These are phyloP conservation scores for Scheffersomyces titani DNA, from an alignment of 1,139 yeast species.

Conservation along the genomic window DNA sequence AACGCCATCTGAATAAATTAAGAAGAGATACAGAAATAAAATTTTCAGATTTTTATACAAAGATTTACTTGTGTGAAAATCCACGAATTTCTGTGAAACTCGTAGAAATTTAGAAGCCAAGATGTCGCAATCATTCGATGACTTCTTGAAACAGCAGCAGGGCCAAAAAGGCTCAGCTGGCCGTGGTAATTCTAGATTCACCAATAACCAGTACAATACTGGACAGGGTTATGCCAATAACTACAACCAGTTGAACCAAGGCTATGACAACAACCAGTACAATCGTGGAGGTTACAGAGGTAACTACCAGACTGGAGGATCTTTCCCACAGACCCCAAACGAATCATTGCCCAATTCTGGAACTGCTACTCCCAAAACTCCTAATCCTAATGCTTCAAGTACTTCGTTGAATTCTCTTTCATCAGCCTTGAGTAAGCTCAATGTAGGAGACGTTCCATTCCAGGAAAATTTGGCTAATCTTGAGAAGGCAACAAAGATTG, in stretches of 20 bases:
- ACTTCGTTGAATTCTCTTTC: slow-evolving; percentile 73
- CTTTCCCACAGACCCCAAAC: slow-evolving; percentile 23
- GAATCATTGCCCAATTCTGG: slow-evolving; percentile 46
- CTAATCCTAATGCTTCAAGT: slow-evolving; percentile 49
- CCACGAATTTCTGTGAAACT: background rate
- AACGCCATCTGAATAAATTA: background rate
- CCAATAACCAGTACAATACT: slow-evolving; percentile 2
- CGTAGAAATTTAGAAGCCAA: background rate
- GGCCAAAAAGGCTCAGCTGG: slow-evolving; percentile 11
- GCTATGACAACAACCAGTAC: slow-evolving; percentile 5
- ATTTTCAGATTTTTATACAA: background rate
- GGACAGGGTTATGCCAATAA: background rate
- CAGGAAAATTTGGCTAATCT: slow-evolving; percentile 58
- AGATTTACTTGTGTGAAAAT: background rate
- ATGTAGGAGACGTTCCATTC: slow-evolving; percentile 63
- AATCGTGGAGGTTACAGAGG: slow-evolving; percentile 9
- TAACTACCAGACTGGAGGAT: slow-evolving; percentile 10
- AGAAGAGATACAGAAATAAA: background rate
- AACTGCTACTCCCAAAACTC: slow-evolving; percentile 37
- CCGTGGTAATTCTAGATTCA: slow-evolving; percentile 2
- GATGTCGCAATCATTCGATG: slow-evolving; percentile 36
- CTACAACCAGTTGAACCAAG: slow-evolving; percentile 4
- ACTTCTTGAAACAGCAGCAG: slow-evolving; percentile 34
- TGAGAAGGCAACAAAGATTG: slow-evolving; percentile 56
- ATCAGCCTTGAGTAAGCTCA: slow-evolving; percentile 66